These are phyloP conservation scores for Lentinula raphanica DNA, from an alignment of 768 basidiomycete species.

Conservation along the genomic window DNA sequence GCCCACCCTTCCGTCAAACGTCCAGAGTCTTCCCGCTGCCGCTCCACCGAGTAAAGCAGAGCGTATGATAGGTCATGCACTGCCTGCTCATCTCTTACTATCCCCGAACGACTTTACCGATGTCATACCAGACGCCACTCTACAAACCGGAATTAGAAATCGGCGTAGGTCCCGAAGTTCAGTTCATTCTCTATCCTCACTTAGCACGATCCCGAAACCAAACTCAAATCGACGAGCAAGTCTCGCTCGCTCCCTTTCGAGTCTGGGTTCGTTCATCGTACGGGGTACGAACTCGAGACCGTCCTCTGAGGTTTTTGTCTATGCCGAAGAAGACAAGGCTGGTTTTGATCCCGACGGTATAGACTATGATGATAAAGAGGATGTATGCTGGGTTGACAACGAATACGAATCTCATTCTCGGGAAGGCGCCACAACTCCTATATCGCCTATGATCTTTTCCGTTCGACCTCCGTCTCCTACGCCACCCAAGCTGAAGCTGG, in stretches of 20 bases:
- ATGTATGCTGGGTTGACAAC: constrained; percentile 5
- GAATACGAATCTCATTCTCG: neutral
- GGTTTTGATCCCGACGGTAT: neutral
- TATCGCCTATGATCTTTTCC: constrained; percentile 4
- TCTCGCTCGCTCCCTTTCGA: neutral
- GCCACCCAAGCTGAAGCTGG: neutral
- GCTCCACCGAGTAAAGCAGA: neutral
- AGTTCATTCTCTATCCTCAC: neutral
- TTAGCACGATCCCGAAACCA: neutral
- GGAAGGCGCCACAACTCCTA: neutral
- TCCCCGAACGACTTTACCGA: neutral
- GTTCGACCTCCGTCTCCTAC: constrained; percentile 2
- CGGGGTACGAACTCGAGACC: neutral
- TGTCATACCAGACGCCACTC: neutral
- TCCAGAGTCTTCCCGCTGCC: neutral
- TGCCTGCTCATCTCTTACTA: neutral
- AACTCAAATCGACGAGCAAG: neutral
- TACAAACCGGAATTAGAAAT: neutral
- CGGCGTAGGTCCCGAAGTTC: neutral
- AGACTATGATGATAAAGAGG: neutral
- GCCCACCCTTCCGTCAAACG: neutral
- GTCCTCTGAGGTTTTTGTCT: neutral
- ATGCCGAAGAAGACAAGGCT: neutral
- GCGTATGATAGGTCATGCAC: neutral
- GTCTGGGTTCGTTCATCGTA: constrained; percentile 2